phyloP scores from a whole-genome alignment of 345 rosid species.

The Populus deltoides region DNA sequence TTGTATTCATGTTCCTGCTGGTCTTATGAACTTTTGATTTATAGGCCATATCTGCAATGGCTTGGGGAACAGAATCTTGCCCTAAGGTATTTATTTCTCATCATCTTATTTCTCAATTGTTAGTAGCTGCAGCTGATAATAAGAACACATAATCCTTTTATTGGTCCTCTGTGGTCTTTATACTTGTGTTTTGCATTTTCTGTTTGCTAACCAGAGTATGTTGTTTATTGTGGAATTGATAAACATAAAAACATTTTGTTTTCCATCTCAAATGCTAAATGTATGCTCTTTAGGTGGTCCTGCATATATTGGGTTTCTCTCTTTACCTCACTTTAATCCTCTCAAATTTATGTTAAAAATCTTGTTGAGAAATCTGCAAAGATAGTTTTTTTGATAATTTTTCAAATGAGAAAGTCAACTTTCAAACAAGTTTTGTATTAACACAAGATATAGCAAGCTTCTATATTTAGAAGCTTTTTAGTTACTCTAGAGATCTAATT shows the following conservation, averaged over 20 bases:
- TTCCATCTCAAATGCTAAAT: neutral
- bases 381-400: neutral
- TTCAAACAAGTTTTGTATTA: too few species aligned
- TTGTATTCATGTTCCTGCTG: neutral
- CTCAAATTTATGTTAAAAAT: too few species aligned
- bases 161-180: neutral
- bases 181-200: neutral
- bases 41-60: slow-evolving; percentile 95
- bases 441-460: too few species aligned
- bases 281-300: neutral
- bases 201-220: neutral
- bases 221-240: neutral
- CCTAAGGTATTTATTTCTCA: slow-evolving; percentile 61
- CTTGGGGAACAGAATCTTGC: slow-evolving; percentile 95
- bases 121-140: neutral
- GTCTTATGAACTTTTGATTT: slow-evolving; percentile 5
- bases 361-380: too few species aligned
- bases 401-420: neutral
- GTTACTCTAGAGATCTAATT: too few species aligned
- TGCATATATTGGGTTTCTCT: neutral
- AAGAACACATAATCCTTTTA: neutral
- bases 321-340: too few species aligned
- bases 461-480: too few species aligned
- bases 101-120: neutral
- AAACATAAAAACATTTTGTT: neutral